A percentile compares a stretch with the other conserved stretches of the same genome.
These are phyloP conservation scores for Saturnispora bothae DNA, from an alignment of 805 yeast species.

Conservation along the genomic window DNA sequence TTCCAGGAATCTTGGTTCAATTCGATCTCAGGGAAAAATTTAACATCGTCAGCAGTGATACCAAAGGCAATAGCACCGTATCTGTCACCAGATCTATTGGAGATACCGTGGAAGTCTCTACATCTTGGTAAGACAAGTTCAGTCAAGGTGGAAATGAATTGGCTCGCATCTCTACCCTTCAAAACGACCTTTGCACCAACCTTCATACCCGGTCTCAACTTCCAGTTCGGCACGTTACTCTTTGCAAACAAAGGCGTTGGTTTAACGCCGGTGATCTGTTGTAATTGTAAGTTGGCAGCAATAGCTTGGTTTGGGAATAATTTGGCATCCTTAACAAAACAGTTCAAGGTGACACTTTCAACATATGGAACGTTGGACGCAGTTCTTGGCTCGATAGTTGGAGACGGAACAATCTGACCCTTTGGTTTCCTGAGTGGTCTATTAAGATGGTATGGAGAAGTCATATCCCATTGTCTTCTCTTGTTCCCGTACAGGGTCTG, in stretches of 20 bases:
- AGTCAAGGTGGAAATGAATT: slow-evolving; percentile 75
- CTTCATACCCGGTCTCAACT: slow-evolving; percentile 73
- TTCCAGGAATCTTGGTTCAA: slow-evolving; percentile 86
- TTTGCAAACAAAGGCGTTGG: slow-evolving; percentile 65
- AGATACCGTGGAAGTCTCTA: slow-evolving; percentile 75
- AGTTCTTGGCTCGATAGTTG: slow-evolving; percentile 60
- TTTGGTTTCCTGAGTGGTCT: slow-evolving; percentile 68
- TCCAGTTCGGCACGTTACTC: slow-evolving; percentile 77
- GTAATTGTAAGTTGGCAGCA: slow-evolving; percentile 67
- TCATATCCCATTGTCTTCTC: slow-evolving; percentile 74
- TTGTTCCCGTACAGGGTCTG: slow-evolving; percentile 50
- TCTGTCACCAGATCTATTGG: slow-evolving; percentile 68
- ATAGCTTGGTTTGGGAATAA: slow-evolving; percentile 63
- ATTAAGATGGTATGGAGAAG: slow-evolving; percentile 81
- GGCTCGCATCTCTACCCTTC: slow-evolving; percentile 72
- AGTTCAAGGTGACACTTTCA: slow-evolving; percentile 57
- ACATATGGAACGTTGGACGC: slow-evolving; percentile 64
- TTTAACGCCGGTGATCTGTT: slow-evolving; percentile 89
- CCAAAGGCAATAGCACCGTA: slow-evolving; percentile 85
- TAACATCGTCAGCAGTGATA: slow-evolving; percentile 62
- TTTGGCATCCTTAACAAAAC: slow-evolving; percentile 65
- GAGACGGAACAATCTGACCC: slow-evolving; percentile 66
- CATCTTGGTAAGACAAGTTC: slow-evolving; percentile 91
- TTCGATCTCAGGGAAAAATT: slow-evolving; percentile 88
- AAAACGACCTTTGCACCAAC: slow-evolving; percentile 84